Evolutionary conservation across 1,284 basidiomycete genomes (phyloP), one percentile per base, ranked within the genome.

Genomic region (Ustilago tritici): DNA sequence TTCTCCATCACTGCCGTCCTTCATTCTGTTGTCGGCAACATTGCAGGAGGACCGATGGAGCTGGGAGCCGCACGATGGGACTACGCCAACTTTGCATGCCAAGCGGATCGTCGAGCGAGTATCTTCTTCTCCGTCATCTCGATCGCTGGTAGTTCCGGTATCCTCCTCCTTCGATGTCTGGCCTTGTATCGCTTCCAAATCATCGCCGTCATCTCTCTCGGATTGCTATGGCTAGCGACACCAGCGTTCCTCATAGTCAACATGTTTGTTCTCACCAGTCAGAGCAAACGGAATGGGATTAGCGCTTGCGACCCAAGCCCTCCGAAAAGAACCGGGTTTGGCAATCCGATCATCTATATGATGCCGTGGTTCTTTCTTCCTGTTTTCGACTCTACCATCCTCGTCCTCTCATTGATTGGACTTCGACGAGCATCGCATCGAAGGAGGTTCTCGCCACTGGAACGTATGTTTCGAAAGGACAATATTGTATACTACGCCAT

Each of bases 321-420:
- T 19, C 70, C 76, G 4, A 28, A 36, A 6, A 50, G 46, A 8
- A 40, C 38, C 23, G 23, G 23, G 15, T 49, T 54, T 34, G 47
- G 50, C 56, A 70, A 73, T n/a, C 54, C 67, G 7, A 67, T 70
- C 53, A 65, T 73, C 19, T 65, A 61, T 46, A 67, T 68, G 64
- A 59, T 78, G 66, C 76, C 76, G 2, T 78, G 76, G 76, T 74
- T 78, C 61, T 59, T 73, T 52, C 61, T 78, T n/a, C 76, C 76
- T 41, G 52, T 78, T 52, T 78, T 78, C 10, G 76, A 78, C 65
- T 73, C 76, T 46, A 57, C 70, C 34, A 74, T 78, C 49, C 62
- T 78, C 17, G 56, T 74, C 49, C 47, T 78, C 4, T 70, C 70
- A 19, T 56, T 78, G n/a, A 54, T 74, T 31, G 76, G 76, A 14